Percentiles rank a stretch among this genome's conserved stretches.
phyloP scores from a whole-genome alignment of 2,329 filamentous ascomycete species.

The Lasiodiplodia theobromae region DNA sequence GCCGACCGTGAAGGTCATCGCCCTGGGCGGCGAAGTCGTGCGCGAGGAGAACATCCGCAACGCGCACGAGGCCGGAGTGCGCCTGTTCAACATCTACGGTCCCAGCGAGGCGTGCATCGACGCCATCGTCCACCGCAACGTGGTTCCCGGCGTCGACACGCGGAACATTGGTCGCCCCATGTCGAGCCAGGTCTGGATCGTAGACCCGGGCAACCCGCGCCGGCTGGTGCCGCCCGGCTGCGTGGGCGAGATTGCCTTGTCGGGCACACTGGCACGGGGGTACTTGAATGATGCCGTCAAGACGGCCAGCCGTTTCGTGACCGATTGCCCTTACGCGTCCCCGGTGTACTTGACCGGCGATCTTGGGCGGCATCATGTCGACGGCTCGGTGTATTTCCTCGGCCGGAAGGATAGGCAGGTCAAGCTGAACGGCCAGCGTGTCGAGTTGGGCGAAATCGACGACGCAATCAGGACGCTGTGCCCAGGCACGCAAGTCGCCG shows the following conservation, averaged over 20 bases:
- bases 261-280: conserved; percentile 44
- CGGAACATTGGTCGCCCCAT: conserved; percentile 11
- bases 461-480: conserved; percentile 45
- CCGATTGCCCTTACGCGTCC: conserved; percentile 39
- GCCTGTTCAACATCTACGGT: conserved; percentile 12
- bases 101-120: conserved; percentile 4
- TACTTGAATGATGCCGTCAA: conserved; percentile 44
- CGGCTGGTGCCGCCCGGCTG: conserved; percentile 43
- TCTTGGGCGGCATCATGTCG: conserved; percentile 42
- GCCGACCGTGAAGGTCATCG: conserved; percentile 49
- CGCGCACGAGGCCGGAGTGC: background rate
- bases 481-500: background rate
- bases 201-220: conserved; percentile 41
- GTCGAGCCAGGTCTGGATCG: conserved; percentile 38
- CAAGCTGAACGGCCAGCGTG: conserved; percentile 53
- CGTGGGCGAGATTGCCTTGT: conserved; percentile 44
- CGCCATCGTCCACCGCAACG: background rate
- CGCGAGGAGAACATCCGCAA: background rate
- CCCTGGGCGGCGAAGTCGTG: conserved; percentile 45
- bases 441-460: conserved; percentile 56
- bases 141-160: background rate
- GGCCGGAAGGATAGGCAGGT: conserved; percentile 46
- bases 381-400: conserved; percentile 47
- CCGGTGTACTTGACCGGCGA: conserved; percentile 43
- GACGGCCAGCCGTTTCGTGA: conserved; percentile 40